Percentiles rank a stretch among this genome's conserved stretches.
Conservation (phyloP, 2,329 filamentous ascomycete genomes). For the Dryadomyces sulphureus region DNA sequence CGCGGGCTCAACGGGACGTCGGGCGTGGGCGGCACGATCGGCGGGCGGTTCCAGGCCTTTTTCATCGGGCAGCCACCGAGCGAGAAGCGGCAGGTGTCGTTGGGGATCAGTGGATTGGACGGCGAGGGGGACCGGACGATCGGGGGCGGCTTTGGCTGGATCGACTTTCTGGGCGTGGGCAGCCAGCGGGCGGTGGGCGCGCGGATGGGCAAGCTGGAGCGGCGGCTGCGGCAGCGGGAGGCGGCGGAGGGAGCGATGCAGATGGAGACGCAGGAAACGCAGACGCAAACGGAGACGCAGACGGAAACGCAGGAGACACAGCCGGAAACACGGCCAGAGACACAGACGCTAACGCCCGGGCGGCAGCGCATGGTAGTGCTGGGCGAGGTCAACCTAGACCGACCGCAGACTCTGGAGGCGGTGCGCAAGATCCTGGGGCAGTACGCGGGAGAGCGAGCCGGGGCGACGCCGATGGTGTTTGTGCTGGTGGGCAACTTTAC, state of each 20-base stretch:
- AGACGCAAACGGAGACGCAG: neutral
- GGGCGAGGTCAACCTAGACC: conserved; percentile 76
- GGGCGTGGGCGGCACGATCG: conserved; percentile 78
- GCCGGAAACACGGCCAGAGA: too few relatives aligned
- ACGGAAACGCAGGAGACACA: neutral
- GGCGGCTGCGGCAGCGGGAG: conserved; percentile 39
- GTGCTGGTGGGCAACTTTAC: conserved; percentile 78
- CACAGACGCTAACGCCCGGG: conserved; percentile 15
- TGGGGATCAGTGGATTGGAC: conserved; percentile 53
- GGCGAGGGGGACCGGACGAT: conserved; percentile 46
- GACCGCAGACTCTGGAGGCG: conserved; percentile 66
- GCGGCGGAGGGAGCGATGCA: neutral
- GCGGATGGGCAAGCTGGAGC: conserved; percentile 71
- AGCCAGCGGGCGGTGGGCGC: conserved; percentile 72
- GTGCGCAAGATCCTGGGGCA: conserved; percentile 62
- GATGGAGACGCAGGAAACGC: neutral
- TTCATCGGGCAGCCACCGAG: conserved; percentile 85
- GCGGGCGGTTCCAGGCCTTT: conserved; percentile 82
- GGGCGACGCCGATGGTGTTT: conserved; percentile 60
- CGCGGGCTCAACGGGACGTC: conserved; percentile 60
- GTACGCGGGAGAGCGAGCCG: conserved; percentile 53
- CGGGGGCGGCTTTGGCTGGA: conserved; percentile 85
- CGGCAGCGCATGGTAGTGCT: conserved; percentile 55
- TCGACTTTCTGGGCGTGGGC: conserved; percentile 85
- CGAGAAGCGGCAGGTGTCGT: conserved; percentile 65